Base-by-base conservation (phyloP, 169 alveolate genomes). In the Theileria orientalis region DNA sequence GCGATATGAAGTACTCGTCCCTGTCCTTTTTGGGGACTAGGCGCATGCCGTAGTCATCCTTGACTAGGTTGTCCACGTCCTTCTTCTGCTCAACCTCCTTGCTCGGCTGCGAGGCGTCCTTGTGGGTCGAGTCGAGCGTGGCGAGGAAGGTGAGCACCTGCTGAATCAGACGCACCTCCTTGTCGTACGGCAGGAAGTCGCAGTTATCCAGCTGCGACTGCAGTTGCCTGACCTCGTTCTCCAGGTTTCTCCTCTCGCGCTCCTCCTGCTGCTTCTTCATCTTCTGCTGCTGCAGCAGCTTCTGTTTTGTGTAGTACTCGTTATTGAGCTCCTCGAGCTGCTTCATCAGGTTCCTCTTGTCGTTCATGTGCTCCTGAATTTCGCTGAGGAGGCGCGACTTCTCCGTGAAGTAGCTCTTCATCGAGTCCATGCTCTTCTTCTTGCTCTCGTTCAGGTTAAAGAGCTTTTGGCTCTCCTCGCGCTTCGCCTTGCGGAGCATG, bases 1-100 rank as follows among this genome's bases (percentile, higher is more conserved):
- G 83, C 14, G 73, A 49, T 30, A 70, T 80, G 74, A 72, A 80
- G 49, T 70, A 80, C 60, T 80, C 83, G 11, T 78, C 86, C 29
- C 86, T 73, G 27, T 16, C 83, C 63, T 80, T 80, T 78, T 72
- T 80, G 41, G 88, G 88, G 27, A 72, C 69, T 68, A 80, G 63
- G 46, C 69, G 62, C 23, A 70, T 71, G 16, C 86, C 86, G 25
- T 49, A 49, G 19, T 49, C 71, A 44, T 51, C 29, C 59, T 56
- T 14, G 79, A 49, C 60, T 16, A 49, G 60, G 69, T 29, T 59
- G 9, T 27, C 47, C 3, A 30, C 21, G 59, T 25, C 23, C 27
- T 32, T 30, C 3, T 64, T 64, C 29, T 42, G 59, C 19, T 29
- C 40, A 2, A 37, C 47, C 27, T 29, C 42, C 35, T 33, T 29